Base-by-base conservation (phyloP, 176 grass and related monocot genomes). In the Coix lacrymajobi region DNA sequence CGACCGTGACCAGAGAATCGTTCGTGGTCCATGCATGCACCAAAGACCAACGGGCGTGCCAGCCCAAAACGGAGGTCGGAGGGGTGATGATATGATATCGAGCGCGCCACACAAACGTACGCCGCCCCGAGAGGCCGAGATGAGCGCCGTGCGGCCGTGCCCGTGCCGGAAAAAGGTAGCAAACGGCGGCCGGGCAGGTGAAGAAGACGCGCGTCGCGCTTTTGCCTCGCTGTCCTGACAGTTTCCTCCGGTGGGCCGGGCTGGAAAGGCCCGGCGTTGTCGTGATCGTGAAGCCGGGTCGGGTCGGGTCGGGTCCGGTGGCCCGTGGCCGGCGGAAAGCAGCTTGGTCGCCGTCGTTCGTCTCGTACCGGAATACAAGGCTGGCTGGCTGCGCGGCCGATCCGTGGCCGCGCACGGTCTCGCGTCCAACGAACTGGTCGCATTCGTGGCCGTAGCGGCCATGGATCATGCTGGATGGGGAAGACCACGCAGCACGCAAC, bases 21-120 rank as follows among this genome's bases (percentile, higher is more conserved):
- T 46, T 10, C 41, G 17, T 86, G 84, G 84, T 74, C 84, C 84
- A 75, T 15, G 67, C 10, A n/a, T n/a, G n/a, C n/a, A n/a, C n/a
- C n/a, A n/a, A n/a, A n/a, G n/a, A n/a, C n/a, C n/a, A 44, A 44
- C 0, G 11, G 17, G 58, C 38, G 4, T 54, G 57, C 65, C 51
- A n/a, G n/a, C n/a, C n/a, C n/a, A n/a, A n/a, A 69, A 52, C 64
- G 67, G 67, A 79, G 71, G 31, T 43, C n/a, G n/a, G n/a, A n/a
- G 71, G 44, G 70, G 39, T 24, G 52, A 57, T 11, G 52, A 56
- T 8, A 39, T 39, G 38, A 8, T 56, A 56, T 39, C 68, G 29
- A 74, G 7, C 45, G 62, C 38, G 3, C 65, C 54, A 17, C 61
- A 22, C 60, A 34, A 34, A 43, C n/a, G n/a, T n/a, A n/a, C n/a